Conservation (phyloP, 441 rosid species). For the Capsella rubella region DNA sequence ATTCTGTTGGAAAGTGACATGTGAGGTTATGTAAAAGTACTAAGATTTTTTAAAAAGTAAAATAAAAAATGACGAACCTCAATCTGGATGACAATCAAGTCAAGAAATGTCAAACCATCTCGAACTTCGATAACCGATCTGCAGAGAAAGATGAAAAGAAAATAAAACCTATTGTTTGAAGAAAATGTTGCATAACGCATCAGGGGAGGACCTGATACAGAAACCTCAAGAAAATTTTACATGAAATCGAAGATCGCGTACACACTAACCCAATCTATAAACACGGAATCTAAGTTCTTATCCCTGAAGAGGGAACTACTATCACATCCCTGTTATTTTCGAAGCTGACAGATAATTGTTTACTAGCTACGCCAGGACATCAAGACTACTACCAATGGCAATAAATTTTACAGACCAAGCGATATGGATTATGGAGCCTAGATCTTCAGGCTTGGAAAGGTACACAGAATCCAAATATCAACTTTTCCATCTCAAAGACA, state of each 20-base stretch:
- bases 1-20: slow-evolving; percentile 47
- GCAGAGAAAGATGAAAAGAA: slow-evolving; percentile 17
- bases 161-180: background rate
- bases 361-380: background rate
- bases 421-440: slow-evolving; percentile 7
- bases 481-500: slow-evolving; percentile 14
- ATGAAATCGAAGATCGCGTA: background rate
- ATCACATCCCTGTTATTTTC: slow-evolving; percentile 1
- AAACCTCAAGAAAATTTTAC: slow-evolving; percentile 3
- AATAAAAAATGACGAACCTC: slow-evolving; percentile 49
- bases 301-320: slow-evolving; percentile 9
- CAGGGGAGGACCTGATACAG: background rate
- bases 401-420: background rate
- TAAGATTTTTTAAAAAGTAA: background rate
- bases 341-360: slow-evolving; percentile 8
- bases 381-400: background rate
- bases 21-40: background rate
- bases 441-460: background rate
- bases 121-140: slow-evolving; percentile 85
- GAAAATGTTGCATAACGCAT: background rate
- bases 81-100: slow-evolving; percentile 72
- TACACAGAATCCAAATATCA: background rate
- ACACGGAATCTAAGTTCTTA: background rate
- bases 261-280: background rate
- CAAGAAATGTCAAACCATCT: slow-evolving; percentile 78